A percentile compares a stretch with the other conserved stretches of the same genome.
Conservation (phyloP, 2,329 filamentous ascomycete genomes). For the Pleomassaria siparia region DNA sequence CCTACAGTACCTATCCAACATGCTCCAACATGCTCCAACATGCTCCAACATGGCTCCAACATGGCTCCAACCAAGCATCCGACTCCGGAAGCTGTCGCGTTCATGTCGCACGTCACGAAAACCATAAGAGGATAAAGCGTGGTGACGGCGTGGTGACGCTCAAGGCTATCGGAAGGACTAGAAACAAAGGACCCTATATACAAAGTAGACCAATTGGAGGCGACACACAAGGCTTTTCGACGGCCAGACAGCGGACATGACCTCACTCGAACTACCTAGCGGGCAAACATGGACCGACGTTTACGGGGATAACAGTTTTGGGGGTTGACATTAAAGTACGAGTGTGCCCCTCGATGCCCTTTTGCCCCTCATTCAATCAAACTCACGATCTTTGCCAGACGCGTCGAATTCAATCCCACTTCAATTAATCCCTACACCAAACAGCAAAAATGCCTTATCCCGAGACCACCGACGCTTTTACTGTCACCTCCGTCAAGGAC, state of each 20-base stretch:
- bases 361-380: slow-evolving; percentile 15
- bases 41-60: too few relatives aligned
- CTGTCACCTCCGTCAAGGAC: slow-evolving; percentile 60
- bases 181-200: slow-evolving; percentile 10
- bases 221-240: slow-evolving; percentile 7
- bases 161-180: slow-evolving; percentile 9
- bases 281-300: slow-evolving; percentile 28
- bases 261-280: slow-evolving; percentile 39
- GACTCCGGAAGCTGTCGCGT: too few relatives aligned
- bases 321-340: slow-evolving; percentile 26
- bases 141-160: slow-evolving; percentile 32
- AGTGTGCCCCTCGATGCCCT: slow-evolving; percentile 25
- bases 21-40: too few relatives aligned
- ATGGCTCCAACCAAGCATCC: too few relatives aligned
- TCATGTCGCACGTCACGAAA: slow-evolving; percentile 4
- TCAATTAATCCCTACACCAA: slow-evolving; percentile 5
- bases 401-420: not conserved
- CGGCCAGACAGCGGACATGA: slow-evolving; percentile 26
- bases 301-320: slow-evolving; percentile 19
- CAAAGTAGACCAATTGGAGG: slow-evolving; percentile 25
- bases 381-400: not conserved
- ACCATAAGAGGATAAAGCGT: not conserved
- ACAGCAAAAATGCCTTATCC: slow-evolving; percentile 51
- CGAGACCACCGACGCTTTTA: slow-evolving; percentile 54
- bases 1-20: too few relatives aligned